Conservation (phyloP, 495 filamentous ascomycete genomes). For the Neurospora sp. region DNA sequence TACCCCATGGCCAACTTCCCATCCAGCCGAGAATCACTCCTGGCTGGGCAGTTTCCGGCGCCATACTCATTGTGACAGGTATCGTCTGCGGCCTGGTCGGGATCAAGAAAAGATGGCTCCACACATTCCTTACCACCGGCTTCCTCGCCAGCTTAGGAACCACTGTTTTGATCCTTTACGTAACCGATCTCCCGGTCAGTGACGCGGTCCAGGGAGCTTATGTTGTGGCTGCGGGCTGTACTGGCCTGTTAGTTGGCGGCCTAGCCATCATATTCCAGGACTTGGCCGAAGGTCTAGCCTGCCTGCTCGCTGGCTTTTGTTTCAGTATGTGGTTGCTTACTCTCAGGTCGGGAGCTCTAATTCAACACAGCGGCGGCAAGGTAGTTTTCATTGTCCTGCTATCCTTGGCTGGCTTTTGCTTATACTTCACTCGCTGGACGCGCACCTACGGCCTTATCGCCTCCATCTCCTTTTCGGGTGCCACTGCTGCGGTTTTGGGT, state of each 20-base stretch:
- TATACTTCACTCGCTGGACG: slow-evolving; percentile 74
- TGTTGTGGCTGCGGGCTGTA: slow-evolving; percentile 66
- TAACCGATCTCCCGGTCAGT: slow-evolving; percentile 71
- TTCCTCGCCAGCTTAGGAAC: slow-evolving; percentile 65
- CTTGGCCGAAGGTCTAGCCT: slow-evolving; percentile 77
- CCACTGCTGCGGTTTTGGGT: slow-evolving; percentile 67
- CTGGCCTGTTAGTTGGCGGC: slow-evolving; percentile 68
- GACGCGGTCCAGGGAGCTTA: slow-evolving; percentile 80
- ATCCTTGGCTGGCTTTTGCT: slow-evolving; percentile 51
- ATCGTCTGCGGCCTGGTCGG: slow-evolving; percentile 63
- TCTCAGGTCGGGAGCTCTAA: slow-evolving; percentile 64
- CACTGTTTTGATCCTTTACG: slow-evolving; percentile 78
- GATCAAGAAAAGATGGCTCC: slow-evolving; percentile 73
- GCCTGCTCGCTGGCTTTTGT: slow-evolving; percentile 79
- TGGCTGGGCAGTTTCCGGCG: slow-evolving; percentile 66
- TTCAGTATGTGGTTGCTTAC: slow-evolving; percentile 86
- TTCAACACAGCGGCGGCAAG: slow-evolving; percentile 50
- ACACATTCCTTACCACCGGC: slow-evolving; percentile 71
- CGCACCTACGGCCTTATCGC: slow-evolving; percentile 66
- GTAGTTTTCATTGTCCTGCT: slow-evolving; percentile 68
- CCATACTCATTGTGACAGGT: slow-evolving; percentile 63
- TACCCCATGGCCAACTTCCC: slow-evolving; percentile 47
- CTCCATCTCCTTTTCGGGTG: slow-evolving; percentile 69
- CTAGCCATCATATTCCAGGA: slow-evolving; percentile 73
- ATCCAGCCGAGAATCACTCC: slow-evolving; percentile 68